Percentiles rank a stretch among this genome's conserved stretches.
These are phyloP conservation scores for Colletotrichum shisoi DNA, from an alignment of 2,329 filamentous ascomycete species.

Conservation along the genomic window DNA sequence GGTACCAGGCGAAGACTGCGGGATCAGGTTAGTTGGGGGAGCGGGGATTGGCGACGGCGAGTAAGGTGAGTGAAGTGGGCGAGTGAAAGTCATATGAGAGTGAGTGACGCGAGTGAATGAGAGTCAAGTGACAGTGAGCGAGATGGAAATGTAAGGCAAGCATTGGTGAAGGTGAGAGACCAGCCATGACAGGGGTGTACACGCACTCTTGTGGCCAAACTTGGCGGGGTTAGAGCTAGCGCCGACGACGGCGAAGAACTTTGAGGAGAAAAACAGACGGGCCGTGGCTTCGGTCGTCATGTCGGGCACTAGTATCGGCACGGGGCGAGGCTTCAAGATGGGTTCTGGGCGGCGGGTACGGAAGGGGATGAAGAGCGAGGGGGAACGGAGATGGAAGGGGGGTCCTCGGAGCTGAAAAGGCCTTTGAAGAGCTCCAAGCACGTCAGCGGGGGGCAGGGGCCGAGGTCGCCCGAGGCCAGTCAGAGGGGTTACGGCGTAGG, in stretches of 20 bases:
- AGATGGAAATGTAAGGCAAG: no score
- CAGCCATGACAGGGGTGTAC: not conserved
- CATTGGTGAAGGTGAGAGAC: not conserved
- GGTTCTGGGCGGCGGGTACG: not conserved
- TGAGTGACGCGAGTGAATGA: not conserved
- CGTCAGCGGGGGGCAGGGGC: conserved; percentile 25
- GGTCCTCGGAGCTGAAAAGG: conserved; percentile 31
- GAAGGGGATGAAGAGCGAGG: conserved; percentile 14
- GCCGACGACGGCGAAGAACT: conserved; percentile 86
- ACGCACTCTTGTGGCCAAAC: conserved; percentile 84
- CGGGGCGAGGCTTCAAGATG: not conserved
- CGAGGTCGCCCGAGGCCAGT: conserved; percentile 16
- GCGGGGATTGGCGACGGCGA: not conserved
- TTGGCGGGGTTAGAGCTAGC: conserved; percentile 85
- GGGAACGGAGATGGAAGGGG: conserved; percentile 29
- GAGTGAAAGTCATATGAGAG: not conserved
- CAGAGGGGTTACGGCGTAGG: not conserved
- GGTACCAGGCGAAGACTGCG: conserved; percentile 89
- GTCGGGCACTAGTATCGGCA: conserved; percentile 41
- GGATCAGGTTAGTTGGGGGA: conserved; percentile 18
- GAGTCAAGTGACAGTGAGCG: conserved; percentile 5
- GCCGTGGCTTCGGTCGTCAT: conserved; percentile 76
- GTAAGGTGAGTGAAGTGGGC: not conserved
- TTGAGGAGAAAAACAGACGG: conserved; percentile 79
- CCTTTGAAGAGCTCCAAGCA: conserved; percentile 28